Evolutionary conservation across 345 rosid species (phyloP).

Genomic region (Gossypium longicalyx): DNA sequence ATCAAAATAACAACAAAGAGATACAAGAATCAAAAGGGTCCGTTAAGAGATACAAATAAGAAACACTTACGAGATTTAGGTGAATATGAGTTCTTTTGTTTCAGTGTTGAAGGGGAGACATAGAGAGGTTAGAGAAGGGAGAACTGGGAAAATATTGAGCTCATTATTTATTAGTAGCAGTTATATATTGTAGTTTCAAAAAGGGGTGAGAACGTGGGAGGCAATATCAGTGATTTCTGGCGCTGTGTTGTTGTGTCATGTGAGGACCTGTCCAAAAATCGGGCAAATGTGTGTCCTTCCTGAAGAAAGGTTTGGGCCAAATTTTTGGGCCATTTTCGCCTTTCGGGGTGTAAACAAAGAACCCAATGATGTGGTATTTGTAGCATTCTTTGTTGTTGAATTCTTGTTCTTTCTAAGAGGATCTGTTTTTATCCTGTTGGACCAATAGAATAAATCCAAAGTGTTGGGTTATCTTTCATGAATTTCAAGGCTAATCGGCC

Average conservation of each 20-base stretch:
- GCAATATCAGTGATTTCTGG: not conserved
- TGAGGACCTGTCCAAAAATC: not conserved
- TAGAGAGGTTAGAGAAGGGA: not conserved
- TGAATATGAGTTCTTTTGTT: not conserved
- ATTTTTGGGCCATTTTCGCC: not conserved
- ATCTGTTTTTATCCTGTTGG: not conserved
- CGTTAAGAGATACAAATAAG: not conserved
- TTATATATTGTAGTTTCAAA: not conserved
- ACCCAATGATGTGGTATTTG: not conserved
- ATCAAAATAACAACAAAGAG: not conserved
- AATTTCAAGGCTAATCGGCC: not conserved
- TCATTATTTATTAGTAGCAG: not conserved
- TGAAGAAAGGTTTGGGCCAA: not conserved
- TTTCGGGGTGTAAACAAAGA: not conserved
- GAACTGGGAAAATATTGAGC: not conserved
- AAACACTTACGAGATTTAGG: slow-evolving; percentile 3
- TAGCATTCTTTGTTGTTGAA: not conserved
- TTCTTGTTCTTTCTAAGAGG: not conserved
- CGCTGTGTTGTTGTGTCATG: not conserved
- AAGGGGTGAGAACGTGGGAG: not conserved
- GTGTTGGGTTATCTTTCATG: not conserved
- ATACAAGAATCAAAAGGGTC: not conserved
- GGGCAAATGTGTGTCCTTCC: not conserved
- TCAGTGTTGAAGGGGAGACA: not conserved
- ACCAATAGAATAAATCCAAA: not conserved